Base-by-base conservation (phyloP, 208 protist species). In the Phytomonas sp. region DNA sequence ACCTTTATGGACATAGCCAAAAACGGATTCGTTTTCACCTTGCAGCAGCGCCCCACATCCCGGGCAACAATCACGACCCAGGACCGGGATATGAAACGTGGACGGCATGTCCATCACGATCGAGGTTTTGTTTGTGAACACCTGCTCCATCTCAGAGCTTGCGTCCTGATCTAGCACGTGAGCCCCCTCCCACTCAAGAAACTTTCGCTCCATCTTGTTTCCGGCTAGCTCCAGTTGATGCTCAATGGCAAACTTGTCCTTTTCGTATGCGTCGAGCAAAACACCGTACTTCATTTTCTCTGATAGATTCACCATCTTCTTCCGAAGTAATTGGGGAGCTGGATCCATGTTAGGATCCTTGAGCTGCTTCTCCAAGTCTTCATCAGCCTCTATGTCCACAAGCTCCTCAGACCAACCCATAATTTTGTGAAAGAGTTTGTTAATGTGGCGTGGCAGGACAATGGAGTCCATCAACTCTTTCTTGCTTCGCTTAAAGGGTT, bases 401-500 rank as follows among this genome's bases (percentile, higher is more conserved):
- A 93, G 73, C 26, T 96, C 88, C 77, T 94, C 83, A 9, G 91
- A 82, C 89, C 91, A 96, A 15, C 91, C 91, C 91, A 96, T 96
- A 66, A 96, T 96, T 75, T 94, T 93, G 76, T 96, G 91, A 77
- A 96, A 96, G 23, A 96, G 79, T 53, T 75, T 72, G 73, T 96
- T 96, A 65, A 96, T 87, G 74, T 96, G 91, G 11, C 87, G 86
- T 3, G 91, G 91, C 31, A 96, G 79, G 51, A 85, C 34, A 33
- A 94, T 87, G 26, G 91, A 84, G 67, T 94, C 88, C 2, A 85
- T 84, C 37, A 75, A 82, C 72, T 89, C 87, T 60, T 83, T 81
- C 31, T 78, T 73, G 13, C 68, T 76, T 60, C 77, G 84, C 9
- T 77, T 77, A 66, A 80, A 77, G 67, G 85, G 76, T 78, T 94